Evolutionary conservation across 768 basidiomycete genomes (phyloP), one percentile per base, ranked within the genome.

Genomic region (Podaxis carcinomalis): DNA sequence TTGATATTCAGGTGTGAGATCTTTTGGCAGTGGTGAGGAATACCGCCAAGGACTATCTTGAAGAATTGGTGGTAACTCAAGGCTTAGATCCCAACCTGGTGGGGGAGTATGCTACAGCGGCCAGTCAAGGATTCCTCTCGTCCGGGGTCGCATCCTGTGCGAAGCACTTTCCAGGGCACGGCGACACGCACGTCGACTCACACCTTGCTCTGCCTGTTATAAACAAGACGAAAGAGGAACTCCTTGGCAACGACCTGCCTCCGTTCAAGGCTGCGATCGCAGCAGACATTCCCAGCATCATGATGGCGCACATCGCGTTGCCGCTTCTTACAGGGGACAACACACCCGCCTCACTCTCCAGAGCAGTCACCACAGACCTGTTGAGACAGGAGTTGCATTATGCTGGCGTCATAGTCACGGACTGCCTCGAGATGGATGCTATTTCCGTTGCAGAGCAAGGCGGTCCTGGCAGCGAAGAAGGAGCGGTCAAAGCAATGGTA

Each of bases 391-490:
- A 81, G 44, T 63, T 90, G 66, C 74, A 74, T 0, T 90, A 80
- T 69, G 52, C 74, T 3, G 87, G 87, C 0, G 80, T 90, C 39
- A 70, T 88, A 21, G 87, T 89, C 28, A 89, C 89, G 1, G 89
- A 90, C 67, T 90, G 89, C 66, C 72, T 90, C 23, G 88, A 90
- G 72, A 90, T 91, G 89, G 85, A 85, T 51, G 88, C 89, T 10
- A 81, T 90, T 14, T 79, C 83, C 0, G 75, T 79, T 28, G 73
- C 74, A 16, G 74, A 77, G 10, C 71, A 75, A 56, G 79, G 78
- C 4, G 77, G 74, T 16, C 74, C 73, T 62, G 84, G 84, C 5
- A 73, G 79, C 2, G 77, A 80, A 57, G 76, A 75, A 42, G 87
- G 86, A 4, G 84, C 86, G 0, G 78, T 88, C 16, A 68, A 77